Conservation (phyloP, 352 stramenopile species). For the Phytophthora uliginosa region DNA sequence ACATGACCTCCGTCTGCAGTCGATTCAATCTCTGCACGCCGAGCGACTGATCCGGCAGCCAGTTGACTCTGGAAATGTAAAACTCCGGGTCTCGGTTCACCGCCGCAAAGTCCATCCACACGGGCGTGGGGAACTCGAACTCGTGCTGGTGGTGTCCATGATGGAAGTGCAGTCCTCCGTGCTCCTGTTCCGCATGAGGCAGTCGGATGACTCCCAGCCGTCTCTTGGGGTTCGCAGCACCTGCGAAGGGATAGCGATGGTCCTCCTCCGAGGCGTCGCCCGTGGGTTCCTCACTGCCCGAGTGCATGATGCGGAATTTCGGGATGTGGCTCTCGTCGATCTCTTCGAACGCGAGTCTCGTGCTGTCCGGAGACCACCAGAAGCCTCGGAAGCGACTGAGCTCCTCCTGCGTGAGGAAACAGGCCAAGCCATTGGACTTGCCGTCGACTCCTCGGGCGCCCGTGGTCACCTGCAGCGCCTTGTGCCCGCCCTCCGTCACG, state of each 20-base stretch:
- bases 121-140: slow-evolving; percentile 51
- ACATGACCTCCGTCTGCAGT: slow-evolving; percentile 76
- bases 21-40: slow-evolving; percentile 92
- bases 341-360: slow-evolving; percentile 90
- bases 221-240: slow-evolving; percentile 92
- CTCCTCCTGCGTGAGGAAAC: slow-evolving; percentile 98
- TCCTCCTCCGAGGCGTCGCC: slow-evolving; percentile 75
- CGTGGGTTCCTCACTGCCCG: slow-evolving; percentile 77
- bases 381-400: slow-evolving; percentile 97
- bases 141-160: background rate
- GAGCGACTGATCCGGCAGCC: slow-evolving; percentile 94
- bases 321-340: slow-evolving; percentile 96
- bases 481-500: slow-evolving; percentile 40
- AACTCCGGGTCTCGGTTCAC: slow-evolving; percentile 69
- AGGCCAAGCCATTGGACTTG: slow-evolving; percentile 95
- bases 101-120: slow-evolving; percentile 82
- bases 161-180: slow-evolving; percentile 13
- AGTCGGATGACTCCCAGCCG: slow-evolving; percentile 78
- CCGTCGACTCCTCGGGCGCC: slow-evolving; percentile 76
- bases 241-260: slow-evolving; percentile 95
- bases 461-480: slow-evolving; percentile 76
- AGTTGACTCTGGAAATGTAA: slow-evolving; percentile 95
- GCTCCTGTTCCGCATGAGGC: slow-evolving; percentile 25
- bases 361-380: slow-evolving; percentile 95
- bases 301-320: slow-evolving; percentile 97